Conservation (phyloP, 352 stramenopile genomes). For the Phytophthora litchii region DNA sequence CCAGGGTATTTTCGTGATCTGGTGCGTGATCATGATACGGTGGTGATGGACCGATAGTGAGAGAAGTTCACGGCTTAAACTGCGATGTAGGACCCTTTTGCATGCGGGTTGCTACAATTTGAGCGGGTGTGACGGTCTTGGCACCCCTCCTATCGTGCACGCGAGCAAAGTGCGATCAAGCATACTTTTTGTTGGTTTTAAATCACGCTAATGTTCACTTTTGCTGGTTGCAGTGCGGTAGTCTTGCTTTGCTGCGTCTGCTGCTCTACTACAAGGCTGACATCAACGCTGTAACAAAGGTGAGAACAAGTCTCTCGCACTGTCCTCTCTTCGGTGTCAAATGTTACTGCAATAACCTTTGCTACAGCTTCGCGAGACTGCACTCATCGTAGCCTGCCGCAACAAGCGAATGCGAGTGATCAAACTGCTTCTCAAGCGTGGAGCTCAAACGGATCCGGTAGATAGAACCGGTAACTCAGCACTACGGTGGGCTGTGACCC, state of each 20-base stretch:
- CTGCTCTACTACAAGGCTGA: conserved; percentile 65
- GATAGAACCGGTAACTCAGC: conserved; percentile 54
- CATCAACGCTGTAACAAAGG: conserved; percentile 56
- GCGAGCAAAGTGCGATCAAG: conserved; percentile 53
- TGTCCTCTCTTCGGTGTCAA: background rate
- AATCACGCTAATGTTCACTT: too few species aligned
- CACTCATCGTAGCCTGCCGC: conserved; percentile 54
- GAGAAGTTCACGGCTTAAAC: too few species aligned
- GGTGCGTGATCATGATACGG: conserved; percentile 25
- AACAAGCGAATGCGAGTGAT: conserved; percentile 46
- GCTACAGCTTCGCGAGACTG: conserved; percentile 54
- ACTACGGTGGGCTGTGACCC: conserved; percentile 53
- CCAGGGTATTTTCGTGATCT: conserved; percentile 54
- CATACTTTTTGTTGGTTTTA: background rate
- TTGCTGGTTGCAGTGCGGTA: conserved; percentile 43
- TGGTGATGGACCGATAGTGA: too few species aligned
- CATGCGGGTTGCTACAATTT: conserved; percentile 56
- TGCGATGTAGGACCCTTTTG: conserved; percentile 49
- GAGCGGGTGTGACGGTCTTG: conserved; percentile 54
- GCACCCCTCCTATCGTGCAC: conserved; percentile 63
- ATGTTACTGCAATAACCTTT: background rate
- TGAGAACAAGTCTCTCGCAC: conserved; percentile 15
- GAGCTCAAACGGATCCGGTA: conserved; percentile 44
- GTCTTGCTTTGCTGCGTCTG: conserved; percentile 49
- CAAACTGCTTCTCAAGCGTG: conserved; percentile 50